Evolutionary conservation across 2,329 filamentous ascomycete genomes (phyloP).

Genomic region (Aspergillus fructus): DNA sequence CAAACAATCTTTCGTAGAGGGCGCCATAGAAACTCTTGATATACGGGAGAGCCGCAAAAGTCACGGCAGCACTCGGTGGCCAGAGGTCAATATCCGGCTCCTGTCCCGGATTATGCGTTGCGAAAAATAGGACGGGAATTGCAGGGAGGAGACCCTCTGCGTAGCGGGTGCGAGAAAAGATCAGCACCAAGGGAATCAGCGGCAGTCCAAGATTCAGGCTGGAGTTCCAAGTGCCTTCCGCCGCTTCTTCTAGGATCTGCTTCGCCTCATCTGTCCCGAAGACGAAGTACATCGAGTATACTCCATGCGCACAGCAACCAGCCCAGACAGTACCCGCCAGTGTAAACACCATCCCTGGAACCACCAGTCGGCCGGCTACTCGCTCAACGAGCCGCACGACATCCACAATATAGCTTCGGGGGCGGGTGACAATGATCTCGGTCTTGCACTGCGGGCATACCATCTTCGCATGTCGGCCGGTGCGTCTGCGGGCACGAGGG

Average conservation of each 20-base stretch:
- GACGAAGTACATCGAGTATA: conserved; percentile 63
- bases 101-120: conserved; percentile 44
- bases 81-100: conserved; percentile 57
- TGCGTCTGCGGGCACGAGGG: conserved; percentile 51
- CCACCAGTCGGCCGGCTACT: conserved; percentile 57
- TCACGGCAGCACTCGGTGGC: conserved; percentile 66
- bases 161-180: conserved; percentile 65
- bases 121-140: conserved; percentile 58
- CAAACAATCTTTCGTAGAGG: conserved; percentile 61
- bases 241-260: conserved; percentile 50
- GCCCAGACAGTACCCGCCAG: conserved; percentile 50
- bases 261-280: conserved; percentile 64
- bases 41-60: conserved; percentile 66
- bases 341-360: conserved; percentile 62
- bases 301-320: conserved; percentile 58
- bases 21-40: conserved; percentile 63
- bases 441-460: conserved; percentile 88
- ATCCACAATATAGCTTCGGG: conserved; percentile 70
- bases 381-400: conserved; percentile 60
- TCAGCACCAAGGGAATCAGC: conserved; percentile 65
- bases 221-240: conserved; percentile 44
- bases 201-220: conserved; percentile 61
- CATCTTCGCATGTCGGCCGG: conserved; percentile 60
- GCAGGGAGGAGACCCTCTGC: conserved; percentile 64
- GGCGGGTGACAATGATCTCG: conserved; percentile 72